phyloP scores from a whole-genome alignment of 1,284 basidiomycete species.

The Pseudozyma flocculosa region DNA sequence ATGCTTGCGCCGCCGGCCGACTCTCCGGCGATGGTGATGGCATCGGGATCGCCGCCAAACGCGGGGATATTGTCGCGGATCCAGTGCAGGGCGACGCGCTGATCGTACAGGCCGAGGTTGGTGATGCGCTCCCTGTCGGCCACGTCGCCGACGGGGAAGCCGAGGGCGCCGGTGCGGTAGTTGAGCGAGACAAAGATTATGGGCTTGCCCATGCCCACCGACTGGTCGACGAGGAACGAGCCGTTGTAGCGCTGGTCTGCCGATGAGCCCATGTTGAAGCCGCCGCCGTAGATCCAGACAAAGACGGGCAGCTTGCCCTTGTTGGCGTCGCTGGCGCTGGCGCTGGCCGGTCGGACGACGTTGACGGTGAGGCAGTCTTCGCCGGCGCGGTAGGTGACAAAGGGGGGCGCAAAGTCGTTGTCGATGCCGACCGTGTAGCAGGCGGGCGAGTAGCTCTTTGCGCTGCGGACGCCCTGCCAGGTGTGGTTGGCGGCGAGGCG shows the following conservation, averaged over 20 bases:
- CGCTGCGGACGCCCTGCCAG: slow-evolving; percentile 9
- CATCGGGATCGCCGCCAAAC: slow-evolving; percentile 33
- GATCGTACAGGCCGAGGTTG: slow-evolving; percentile 32
- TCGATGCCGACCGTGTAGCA: slow-evolving; percentile 17
- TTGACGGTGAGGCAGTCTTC: slow-evolving; percentile 31
- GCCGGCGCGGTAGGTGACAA: slow-evolving; percentile 26
- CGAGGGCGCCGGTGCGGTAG: slow-evolving; percentile 14
- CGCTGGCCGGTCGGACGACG: slow-evolving; percentile 13
- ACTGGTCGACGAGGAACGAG: slow-evolving; percentile 21
- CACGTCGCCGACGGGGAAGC: slow-evolving; percentile 9
- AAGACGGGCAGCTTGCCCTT: slow-evolving; percentile 15
- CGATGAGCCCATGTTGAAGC: slow-evolving; percentile 16
- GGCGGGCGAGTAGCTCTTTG: slow-evolving; percentile 20
- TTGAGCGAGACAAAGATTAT: slow-evolving; percentile 21
- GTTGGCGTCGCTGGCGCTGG: neutral
- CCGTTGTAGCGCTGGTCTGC: slow-evolving; percentile 20
- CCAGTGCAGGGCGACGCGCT: slow-evolving; percentile 37
- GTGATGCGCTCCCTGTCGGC: slow-evolving; percentile 4
- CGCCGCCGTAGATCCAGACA: slow-evolving; percentile 28
- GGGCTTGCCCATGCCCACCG: slow-evolving; percentile 18
- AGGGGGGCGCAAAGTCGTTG: slow-evolving; percentile 19
- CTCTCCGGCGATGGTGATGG: slow-evolving; percentile 33
- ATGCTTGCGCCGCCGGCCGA: slow-evolving; percentile 30
- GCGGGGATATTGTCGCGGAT: slow-evolving; percentile 26
- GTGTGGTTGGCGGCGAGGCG: slow-evolving; percentile 6